Percentiles rank a stretch among this genome's conserved stretches.
Evolutionary conservation across 148 eudicot species (phyloP).

Genomic region (Rhododendron vialii): DNA sequence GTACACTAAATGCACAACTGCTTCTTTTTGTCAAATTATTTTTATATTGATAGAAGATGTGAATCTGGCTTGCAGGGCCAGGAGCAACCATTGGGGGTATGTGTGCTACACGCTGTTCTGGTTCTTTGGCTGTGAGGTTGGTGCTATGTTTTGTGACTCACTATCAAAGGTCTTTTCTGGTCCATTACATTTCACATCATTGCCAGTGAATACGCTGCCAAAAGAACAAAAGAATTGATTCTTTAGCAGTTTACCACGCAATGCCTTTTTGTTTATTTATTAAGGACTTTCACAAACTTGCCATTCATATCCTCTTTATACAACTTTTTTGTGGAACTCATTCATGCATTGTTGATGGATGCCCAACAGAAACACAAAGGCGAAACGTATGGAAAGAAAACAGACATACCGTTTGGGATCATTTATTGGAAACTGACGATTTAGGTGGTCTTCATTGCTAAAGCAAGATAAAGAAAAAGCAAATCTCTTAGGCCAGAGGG

Average conservation of each 20-base stretch:
- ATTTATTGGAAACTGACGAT: neutral
- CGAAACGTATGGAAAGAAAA: neutral
- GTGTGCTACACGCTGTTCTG: slow-evolving; percentile 99
- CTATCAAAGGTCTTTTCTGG: neutral
- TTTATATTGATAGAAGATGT: neutral
- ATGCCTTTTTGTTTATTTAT: neutral
- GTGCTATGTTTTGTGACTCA: neutral
- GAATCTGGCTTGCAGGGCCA: slow-evolving; percentile 57
- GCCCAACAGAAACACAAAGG: neutral
- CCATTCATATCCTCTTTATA: neutral
- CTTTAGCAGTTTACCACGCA: neutral
- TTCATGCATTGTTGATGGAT: neutral
- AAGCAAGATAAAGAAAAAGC: neutral
- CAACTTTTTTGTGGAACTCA: neutral
- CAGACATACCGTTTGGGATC: neutral
- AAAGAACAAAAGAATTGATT: neutral
- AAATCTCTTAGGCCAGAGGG: neutral
- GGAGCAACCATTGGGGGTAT: slow-evolving; percentile 99
- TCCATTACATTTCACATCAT: neutral
- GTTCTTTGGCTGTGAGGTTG: slow-evolving; percentile 97
- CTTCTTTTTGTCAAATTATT: neutral
- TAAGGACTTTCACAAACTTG: neutral
- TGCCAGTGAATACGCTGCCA: neutral
- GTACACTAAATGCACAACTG: neutral
- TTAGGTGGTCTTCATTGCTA: neutral